A percentile compares a stretch with the other conserved stretches of the same genome.
These are phyloP conservation scores for Xerocomus amazonicus DNA, from an alignment of 1,284 basidiomycete species.

Conservation along the genomic window DNA sequence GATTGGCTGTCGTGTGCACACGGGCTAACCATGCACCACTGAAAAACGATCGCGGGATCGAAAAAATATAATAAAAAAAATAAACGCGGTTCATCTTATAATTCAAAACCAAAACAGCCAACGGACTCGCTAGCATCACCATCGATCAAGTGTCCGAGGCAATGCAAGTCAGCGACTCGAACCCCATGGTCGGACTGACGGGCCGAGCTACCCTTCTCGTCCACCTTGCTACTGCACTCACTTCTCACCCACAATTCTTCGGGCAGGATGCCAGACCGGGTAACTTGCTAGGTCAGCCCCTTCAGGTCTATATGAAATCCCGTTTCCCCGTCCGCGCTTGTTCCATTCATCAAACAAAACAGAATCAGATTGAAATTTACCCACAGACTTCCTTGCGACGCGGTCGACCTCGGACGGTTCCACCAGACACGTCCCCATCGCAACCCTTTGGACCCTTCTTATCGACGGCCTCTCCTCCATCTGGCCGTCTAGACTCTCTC, in stretches of 20 bases:
- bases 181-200: constrained; percentile 89
- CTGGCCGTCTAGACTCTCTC: constrained; percentile 79
- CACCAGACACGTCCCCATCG: constrained; percentile 52
- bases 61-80: neutral
- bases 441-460: constrained; percentile 78
- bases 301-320: neutral
- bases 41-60: constrained; percentile 3
- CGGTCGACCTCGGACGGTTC: constrained; percentile 44
- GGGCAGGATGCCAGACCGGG: constrained; percentile 74
- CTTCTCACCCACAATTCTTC: constrained; percentile 62
- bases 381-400: constrained; percentile 65
- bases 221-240: constrained; percentile 70
- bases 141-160: constrained; percentile 59
- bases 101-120: constrained; percentile 44
- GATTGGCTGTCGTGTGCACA: neutral
- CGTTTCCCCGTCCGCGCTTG: too few species aligned
- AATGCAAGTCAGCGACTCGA: constrained; percentile 78
- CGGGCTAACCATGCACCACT: neutral
- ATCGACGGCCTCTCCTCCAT: constrained; percentile 83
- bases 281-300: constrained; percentile 64
- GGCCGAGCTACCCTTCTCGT: constrained; percentile 78
- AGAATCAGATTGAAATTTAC: neutral
- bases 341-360: neutral
- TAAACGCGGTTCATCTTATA: too few species aligned
- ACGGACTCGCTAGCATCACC: constrained; percentile 67